phyloP scores from a whole-genome alignment of 179 eudicot genomes.

The Nepenthes alata region DNA sequence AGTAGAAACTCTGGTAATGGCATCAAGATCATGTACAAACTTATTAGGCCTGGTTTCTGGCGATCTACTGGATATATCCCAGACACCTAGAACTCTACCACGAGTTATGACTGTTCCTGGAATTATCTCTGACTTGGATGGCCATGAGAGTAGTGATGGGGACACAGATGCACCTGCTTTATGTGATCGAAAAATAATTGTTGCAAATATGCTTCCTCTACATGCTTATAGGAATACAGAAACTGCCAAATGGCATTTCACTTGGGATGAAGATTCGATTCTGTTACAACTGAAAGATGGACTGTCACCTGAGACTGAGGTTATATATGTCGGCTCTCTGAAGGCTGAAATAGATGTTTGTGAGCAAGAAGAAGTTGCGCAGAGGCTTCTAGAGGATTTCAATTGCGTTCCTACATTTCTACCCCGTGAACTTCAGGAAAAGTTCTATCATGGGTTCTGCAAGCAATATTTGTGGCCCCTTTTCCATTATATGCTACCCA shows the following conservation, averaged over 20 bases:
- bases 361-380: constrained; percentile 80
- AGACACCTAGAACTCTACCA: constrained; percentile 61
- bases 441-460: constrained; percentile 73
- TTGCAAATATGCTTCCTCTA: constrained; percentile 77
- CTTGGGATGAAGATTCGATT: constrained; percentile 62
- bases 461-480: constrained; percentile 91
- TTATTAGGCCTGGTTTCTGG: constrained; percentile 56
- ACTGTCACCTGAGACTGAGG: constrained; percentile 52
- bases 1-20: constrained; percentile 29
- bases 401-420: constrained; percentile 79
- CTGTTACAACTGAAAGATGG: constrained; percentile 67
- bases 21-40: constrained; percentile 57
- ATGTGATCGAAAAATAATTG: constrained; percentile 54
- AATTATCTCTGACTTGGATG: constrained; percentile 47
- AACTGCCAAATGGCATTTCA: constrained; percentile 56
- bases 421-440: constrained; percentile 53
- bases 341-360: constrained; percentile 52
- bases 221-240: constrained; percentile 41
- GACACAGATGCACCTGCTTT: constrained; percentile 36
- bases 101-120: constrained; percentile 78
- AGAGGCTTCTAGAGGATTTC: constrained; percentile 63
- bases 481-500: constrained; percentile 89
- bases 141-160: constrained; percentile 39
- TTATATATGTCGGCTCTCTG: constrained; percentile 74
- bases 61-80: constrained; percentile 48